phyloP scores from a whole-genome alignment of 2,329 filamentous ascomycete genomes.

The Simplicillium sp. region DNA sequence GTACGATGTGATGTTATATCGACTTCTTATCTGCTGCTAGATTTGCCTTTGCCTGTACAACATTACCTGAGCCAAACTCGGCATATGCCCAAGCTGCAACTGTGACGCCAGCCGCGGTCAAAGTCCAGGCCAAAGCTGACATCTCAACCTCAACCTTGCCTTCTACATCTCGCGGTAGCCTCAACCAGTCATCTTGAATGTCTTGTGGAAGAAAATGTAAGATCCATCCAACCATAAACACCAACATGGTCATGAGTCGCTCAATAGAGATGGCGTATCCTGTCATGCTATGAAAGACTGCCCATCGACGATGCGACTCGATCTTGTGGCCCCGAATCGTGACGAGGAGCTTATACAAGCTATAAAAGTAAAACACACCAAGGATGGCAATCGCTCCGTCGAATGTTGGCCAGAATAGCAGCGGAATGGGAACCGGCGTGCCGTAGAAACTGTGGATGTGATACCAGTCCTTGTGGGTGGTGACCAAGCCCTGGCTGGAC shows the following conservation, averaged over 20 bases:
- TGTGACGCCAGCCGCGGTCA: neutral
- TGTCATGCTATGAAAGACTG: slow-evolving; percentile 3
- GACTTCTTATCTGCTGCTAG: no score
- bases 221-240: neutral
- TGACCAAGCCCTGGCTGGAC: neutral
- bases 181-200: neutral
- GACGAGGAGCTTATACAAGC: slow-evolving; percentile 1
- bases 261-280: slow-evolving; percentile 2
- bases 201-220: no score
- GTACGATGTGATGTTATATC: no score
- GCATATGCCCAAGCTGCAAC: neutral
- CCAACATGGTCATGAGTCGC: neutral
- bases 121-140: slow-evolving; percentile 2
- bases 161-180: neutral
- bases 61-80: neutral
- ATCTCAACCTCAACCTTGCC: slow-evolving; percentile 1
- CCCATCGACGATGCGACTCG: slow-evolving; percentile 1
- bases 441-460: no score
- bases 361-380: slow-evolving; percentile 1
- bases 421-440: neutral
- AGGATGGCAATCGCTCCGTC: neutral
- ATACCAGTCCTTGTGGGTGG: neutral
- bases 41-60: no score
- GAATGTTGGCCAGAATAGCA: slow-evolving; percentile 1
- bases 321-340: neutral